Evolutionary conservation across 148 eudicot genomes (phyloP).

Genomic region (Vaccinium myrtillus): DNA sequence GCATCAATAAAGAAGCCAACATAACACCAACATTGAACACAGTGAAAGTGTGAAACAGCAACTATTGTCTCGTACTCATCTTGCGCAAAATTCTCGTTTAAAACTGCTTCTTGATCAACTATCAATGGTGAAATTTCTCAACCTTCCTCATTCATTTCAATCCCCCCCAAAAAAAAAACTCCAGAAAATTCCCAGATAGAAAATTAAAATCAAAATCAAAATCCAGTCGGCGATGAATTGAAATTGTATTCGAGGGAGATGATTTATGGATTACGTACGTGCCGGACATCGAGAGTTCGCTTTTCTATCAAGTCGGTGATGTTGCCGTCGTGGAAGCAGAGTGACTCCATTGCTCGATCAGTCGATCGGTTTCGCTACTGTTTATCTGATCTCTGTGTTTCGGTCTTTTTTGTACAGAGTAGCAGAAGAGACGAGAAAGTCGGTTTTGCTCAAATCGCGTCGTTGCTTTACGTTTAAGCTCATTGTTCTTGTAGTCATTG

Average conservation of each 20-base stretch:
- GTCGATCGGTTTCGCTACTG: background rate
- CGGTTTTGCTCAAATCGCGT: constrained; percentile 7
- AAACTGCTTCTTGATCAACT: background rate
- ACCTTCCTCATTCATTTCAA: background rate
- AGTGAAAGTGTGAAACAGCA: background rate
- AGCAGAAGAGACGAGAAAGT: background rate
- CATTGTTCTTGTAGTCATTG: too few relatives aligned
- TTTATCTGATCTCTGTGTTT: background rate
- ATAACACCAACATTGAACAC: constrained; percentile 7
- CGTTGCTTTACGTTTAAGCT: background rate
- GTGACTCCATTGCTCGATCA: constrained; percentile 42
- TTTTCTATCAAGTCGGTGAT: constrained; percentile 53
- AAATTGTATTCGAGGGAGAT: background rate
- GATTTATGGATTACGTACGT: constrained; percentile 29
- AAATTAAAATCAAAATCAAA: background rate
- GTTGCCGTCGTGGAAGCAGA: constrained; percentile 65
- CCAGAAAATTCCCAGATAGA: background rate
- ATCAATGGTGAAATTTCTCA: background rate
- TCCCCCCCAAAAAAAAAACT: background rate
- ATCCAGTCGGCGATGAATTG: background rate
- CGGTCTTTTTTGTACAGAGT: background rate
- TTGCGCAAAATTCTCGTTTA: background rate
- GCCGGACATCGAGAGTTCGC: constrained; percentile 50
- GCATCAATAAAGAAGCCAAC: background rate
- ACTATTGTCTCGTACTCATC: background rate